A percentile compares a stretch with the other conserved stretches of the same genome.
phyloP scores from a whole-genome alignment of 1,284 basidiomycete genomes.

The Puccinia polysora region DNA sequence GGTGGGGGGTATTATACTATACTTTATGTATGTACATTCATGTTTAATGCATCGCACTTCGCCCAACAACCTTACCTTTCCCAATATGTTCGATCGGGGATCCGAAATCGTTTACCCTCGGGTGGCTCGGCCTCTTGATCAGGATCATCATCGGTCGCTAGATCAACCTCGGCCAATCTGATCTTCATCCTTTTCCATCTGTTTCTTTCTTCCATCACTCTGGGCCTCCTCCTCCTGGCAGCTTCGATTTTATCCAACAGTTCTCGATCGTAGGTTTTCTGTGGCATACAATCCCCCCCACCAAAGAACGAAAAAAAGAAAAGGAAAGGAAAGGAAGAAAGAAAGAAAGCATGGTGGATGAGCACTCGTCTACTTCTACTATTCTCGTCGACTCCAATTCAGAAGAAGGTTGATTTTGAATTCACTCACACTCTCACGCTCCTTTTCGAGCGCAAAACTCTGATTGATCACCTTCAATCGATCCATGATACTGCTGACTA shows the following conservation, averaged over 20 bases:
- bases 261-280: constrained; percentile 31
- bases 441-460: constrained; percentile 17
- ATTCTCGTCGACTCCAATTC: too few species aligned
- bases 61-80: too few species aligned
- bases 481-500: constrained; percentile 9
- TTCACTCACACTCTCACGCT: constrained; percentile 17
- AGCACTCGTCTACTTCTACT: too few species aligned
- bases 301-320: not conserved
- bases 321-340: too few species aligned
- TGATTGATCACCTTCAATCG: constrained; percentile 14
- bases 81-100: constrained; percentile 17
- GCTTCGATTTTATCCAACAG: constrained; percentile 32
- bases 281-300: not conserved
- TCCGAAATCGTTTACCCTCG: constrained; percentile 1
- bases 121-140: not conserved
- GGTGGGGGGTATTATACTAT: too few species aligned
- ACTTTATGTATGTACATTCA: too few species aligned
- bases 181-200: constrained; percentile 15
- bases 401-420: too few species aligned
- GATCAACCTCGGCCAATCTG: constrained; percentile 4
- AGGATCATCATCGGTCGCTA: not conserved
- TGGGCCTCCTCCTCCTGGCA: constrained; percentile 14
- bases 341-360: too few species aligned
- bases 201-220: constrained; percentile 14
- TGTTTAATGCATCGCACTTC: too few species aligned